Evolutionary conservation across 768 basidiomycete species (phyloP).

Genomic region (Boletus pseudo-olivaceus): DNA sequence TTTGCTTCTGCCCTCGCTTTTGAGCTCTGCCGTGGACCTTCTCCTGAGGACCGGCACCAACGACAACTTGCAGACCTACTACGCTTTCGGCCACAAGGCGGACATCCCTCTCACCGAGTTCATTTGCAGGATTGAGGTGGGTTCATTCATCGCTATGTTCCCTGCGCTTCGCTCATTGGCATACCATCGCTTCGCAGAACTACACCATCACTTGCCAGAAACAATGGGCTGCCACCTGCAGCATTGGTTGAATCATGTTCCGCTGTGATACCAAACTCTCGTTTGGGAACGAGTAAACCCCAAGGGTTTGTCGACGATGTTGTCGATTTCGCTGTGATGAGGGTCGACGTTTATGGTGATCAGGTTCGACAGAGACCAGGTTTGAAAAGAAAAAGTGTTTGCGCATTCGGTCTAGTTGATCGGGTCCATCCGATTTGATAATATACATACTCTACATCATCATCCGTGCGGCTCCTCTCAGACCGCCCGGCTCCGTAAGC

Average conservation of each 20-base stretch:
- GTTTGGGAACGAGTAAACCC: too few species aligned
- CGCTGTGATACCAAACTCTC: too few species aligned
- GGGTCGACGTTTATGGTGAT: background rate
- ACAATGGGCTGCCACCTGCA: slow-evolving; percentile 44
- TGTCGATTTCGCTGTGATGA: too few species aligned
- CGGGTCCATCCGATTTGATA: slow-evolving; percentile 69
- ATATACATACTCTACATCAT: slow-evolving; percentile 66
- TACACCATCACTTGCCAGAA: slow-evolving; percentile 43
- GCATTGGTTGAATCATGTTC: too few species aligned
- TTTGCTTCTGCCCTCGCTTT: slow-evolving; percentile 72
- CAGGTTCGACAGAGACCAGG: background rate
- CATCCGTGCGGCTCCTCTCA: slow-evolving; percentile 32
- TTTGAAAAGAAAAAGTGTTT: background rate
- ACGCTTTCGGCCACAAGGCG: slow-evolving; percentile 69
- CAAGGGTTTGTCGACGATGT: too few species aligned
- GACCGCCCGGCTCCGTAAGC: slow-evolving; percentile 24
- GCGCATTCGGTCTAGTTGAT: slow-evolving; percentile 1
- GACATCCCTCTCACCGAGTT: slow-evolving; percentile 84
- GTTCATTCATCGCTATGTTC: slow-evolving; percentile 6
- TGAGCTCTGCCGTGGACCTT: slow-evolving; percentile 72
- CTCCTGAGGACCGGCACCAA: slow-evolving; percentile 70
- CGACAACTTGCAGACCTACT: slow-evolving; percentile 59
- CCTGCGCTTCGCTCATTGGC: background rate
- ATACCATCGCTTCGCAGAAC: slow-evolving; percentile 29
- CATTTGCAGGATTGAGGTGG: slow-evolving; percentile 76